Base-by-base conservation (phyloP, 1,139 yeast genomes). In the Petasospora rhodanensis region DNA sequence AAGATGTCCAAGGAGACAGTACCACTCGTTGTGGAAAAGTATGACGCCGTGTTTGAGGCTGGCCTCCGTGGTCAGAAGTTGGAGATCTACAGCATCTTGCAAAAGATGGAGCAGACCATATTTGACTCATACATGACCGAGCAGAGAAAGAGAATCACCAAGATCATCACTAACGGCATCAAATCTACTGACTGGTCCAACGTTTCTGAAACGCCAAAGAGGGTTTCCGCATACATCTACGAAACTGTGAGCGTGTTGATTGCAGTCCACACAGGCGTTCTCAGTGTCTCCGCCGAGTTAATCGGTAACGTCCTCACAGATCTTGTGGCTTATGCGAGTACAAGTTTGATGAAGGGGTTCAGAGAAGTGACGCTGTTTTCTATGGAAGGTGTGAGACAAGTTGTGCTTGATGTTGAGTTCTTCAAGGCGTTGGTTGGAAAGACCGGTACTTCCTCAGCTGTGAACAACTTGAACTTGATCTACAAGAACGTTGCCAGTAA, bases 221-320 rank as follows among this genome's bases (percentile, higher is more conserved):
- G 64, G 35, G 67, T 66, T 3, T 64, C 72, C 3, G 53, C 65
- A 23, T 77, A 71, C 47, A 56, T 78, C 6, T 68, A 74, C 37
- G 73, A 75, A 36, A 59, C 70, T 2, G 52, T 79, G 27, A 63
- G 75, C 51, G 54, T 68, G 23, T 51, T 80, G 17, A 75, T 78
- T 6, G 58, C 66, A 13, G 69, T 75, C 1, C 79, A 75, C 45
- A 63, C 78, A 18, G 68, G 65, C 34, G 73, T 76, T 20, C 52
- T 62, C 21, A 65, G 64, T 25, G 64, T 72, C 12, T 70, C 78
- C 0, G 66, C 70, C 2, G 62, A 59, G 22, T 50, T 74, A 28
- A 64, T 73, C 7, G 52, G 56, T 19, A 57, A 62, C 11, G 68
- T 74, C 4, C 52, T 75, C 14, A 55, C 60, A 16, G 72, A 66